A percentile compares a stretch with the other conserved stretches of the same genome.
Conservation (phyloP, 371 early-diverging fungal species). For the Mortierella sp. region DNA sequence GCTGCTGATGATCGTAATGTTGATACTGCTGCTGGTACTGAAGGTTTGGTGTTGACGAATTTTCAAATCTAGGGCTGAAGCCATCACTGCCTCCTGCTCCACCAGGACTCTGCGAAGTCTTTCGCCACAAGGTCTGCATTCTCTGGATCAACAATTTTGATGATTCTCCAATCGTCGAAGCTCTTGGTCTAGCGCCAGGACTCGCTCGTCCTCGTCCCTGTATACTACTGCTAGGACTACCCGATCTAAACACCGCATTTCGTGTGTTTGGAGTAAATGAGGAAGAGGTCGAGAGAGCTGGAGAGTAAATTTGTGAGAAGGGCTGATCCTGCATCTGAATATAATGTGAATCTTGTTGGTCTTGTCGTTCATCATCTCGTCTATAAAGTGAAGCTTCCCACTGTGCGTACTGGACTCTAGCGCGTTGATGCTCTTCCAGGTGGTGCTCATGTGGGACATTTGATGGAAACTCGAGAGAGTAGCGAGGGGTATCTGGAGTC, state of each 20-base stretch:
- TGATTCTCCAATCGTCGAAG: conserved; percentile 43
- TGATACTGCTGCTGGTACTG: neutral
- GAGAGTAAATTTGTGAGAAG: neutral
- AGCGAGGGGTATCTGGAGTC: conserved; percentile 33
- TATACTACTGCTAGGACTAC: neutral
- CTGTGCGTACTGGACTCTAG: conserved; percentile 7
- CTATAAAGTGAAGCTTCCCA: neutral
- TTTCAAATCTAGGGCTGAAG: neutral
- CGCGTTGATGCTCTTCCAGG: conserved; percentile 34
- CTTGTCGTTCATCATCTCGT: neutral
- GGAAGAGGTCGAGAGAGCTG: neutral
- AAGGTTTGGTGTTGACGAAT: neutral
- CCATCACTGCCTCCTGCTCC: neutral
- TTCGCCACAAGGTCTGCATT: conserved; percentile 22
- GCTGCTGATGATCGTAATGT: neutral
- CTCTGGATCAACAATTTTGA: conserved; percentile 35
- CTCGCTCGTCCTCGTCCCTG: conserved; percentile 9
- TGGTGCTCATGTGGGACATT: conserved; percentile 41
- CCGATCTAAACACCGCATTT: neutral
- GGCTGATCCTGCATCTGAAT: conserved; percentile 9
- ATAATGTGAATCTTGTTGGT: neutral
- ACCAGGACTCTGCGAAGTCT: neutral
- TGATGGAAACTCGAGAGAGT: conserved; percentile 49
- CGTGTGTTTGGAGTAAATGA: neutral
- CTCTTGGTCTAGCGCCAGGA: conserved; percentile 19